Conservation (phyloP, 2,329 filamentous ascomycete genomes). For the Polychaeton citri region DNA sequence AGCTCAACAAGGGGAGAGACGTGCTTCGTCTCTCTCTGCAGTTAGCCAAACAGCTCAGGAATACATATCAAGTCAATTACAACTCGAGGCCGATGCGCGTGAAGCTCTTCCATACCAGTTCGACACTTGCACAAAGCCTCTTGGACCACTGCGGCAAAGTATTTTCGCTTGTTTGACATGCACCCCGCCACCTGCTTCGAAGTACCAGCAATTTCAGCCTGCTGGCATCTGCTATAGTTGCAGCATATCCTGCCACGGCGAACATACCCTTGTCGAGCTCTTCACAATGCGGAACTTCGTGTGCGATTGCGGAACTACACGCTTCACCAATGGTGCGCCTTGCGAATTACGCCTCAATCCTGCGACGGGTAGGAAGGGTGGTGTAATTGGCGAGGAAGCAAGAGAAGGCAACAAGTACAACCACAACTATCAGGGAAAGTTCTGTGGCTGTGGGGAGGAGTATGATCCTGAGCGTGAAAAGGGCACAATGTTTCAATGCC, state of each 20-base stretch:
- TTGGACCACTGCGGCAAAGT: constrained; percentile 75
- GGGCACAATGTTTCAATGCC: constrained; percentile 95
- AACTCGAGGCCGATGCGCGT: constrained; percentile 85
- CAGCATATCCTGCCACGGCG: constrained; percentile 91
- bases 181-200: constrained; percentile 59
- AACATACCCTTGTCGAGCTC: constrained; percentile 87
- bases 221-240: constrained; percentile 94
- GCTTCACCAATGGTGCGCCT: constrained; percentile 53
- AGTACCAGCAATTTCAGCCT: constrained; percentile 50
- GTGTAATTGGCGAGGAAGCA: constrained; percentile 62
- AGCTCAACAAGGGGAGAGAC: too few relatives aligned
- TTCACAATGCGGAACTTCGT: constrained; percentile 93
- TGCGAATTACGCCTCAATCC: constrained; percentile 65
- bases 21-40: too few relatives aligned
- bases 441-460: constrained; percentile 78
- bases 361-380: constrained; percentile 60
- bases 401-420: constrained; percentile 74
- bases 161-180: constrained; percentile 92
- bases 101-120: constrained; percentile 94
- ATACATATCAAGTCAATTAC: constrained; percentile 80
- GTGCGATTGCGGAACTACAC: constrained; percentile 87
- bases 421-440: constrained; percentile 85
- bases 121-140: constrained; percentile 79
- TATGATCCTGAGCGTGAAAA: constrained; percentile 85
- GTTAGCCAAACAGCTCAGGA: constrained; percentile 37